Base-by-base conservation (phyloP, 2,329 filamentous ascomycete species). In the Ploettnerulaceae sp. region DNA sequence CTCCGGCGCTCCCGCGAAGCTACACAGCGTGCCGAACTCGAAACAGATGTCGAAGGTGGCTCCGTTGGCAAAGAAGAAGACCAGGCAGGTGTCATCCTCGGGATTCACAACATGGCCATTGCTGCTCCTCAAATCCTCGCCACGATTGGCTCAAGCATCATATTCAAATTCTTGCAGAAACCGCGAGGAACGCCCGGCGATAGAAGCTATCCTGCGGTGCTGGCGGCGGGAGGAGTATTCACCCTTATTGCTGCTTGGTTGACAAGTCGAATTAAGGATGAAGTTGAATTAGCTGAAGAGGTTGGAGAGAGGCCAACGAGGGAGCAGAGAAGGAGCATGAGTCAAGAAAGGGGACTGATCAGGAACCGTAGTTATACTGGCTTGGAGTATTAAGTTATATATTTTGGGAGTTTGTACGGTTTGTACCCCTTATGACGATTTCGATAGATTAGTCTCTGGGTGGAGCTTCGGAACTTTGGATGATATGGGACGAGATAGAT, bases 51-150 rank as follows among this genome's bases (percentile, higher is more conserved):
- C 7, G 54, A 55, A 37, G 44, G 48, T 20, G 51, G 24, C 17
- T 12, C 17, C 11, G 36, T 25, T 2, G 33, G 34, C 9, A 14
- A 34, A 9, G 24, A 51, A 18, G 52, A 57, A 47, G 57, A 58
- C 37, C 58, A 62, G 47, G 57, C 53, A 32, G 63, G 91, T 32
- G 86, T 96, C 31, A 89, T 97, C 34, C 76, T 97, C 2, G 91
- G 91, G 7, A 89, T 97, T 45, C 91, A 97, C 71, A 97, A 97
- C 66, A 91, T 97, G 69, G 84, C 90, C 12, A 86, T 97, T 57
- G 89, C 90, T 1, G 82, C 89, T 4, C 91, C 91, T 1, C 91
- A 97, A 64, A 90, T 96, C 51, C 76, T 96, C 45, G 89, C 91
- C 8, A 96, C 89, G 5, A 69, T 96, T 21, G 81, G 86, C 18